Conservation (phyloP, 495 filamentous ascomycete species). For the Penicilliopsis zonata region DNA sequence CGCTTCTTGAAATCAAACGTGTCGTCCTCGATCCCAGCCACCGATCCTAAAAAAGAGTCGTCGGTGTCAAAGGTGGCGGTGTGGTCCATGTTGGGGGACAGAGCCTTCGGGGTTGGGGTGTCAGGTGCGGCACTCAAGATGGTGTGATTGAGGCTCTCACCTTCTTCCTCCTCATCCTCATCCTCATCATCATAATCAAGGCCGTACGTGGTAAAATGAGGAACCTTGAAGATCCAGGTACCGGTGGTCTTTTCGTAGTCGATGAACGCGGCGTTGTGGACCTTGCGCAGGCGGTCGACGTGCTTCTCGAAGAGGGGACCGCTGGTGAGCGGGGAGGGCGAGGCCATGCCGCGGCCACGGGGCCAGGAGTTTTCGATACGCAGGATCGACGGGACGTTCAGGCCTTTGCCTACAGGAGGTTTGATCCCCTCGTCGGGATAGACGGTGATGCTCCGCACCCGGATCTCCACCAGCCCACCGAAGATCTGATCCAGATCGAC, state of each 20-base stretch:
- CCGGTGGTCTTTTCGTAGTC: constrained; percentile 67
- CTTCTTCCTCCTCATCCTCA: constrained; percentile 57
- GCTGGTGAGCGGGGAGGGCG: constrained; percentile 38
- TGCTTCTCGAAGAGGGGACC: constrained; percentile 62
- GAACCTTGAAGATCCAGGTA: constrained; percentile 81
- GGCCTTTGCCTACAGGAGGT: constrained; percentile 67
- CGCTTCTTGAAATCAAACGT: constrained; percentile 73
- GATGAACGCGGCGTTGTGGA: constrained; percentile 68
- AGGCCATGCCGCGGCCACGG: constrained; percentile 48
- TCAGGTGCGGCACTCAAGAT: constrained; percentile 47
- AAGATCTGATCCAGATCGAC: constrained; percentile 62
- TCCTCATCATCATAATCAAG: constrained; percentile 79
- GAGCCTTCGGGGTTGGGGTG: constrained; percentile 42
- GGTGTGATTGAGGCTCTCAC: constrained; percentile 40
- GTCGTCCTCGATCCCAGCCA: constrained; percentile 54
- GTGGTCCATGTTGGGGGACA: constrained; percentile 23
- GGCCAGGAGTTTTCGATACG: constrained; percentile 85
- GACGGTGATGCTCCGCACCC: constrained; percentile 67
- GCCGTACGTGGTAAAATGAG: constrained; percentile 95
- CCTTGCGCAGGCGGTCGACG: constrained; percentile 64
- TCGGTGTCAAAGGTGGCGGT: constrained; percentile 37
- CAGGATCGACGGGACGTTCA: constrained; percentile 84
- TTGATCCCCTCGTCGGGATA: constrained; percentile 68
- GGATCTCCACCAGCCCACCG: constrained; percentile 59
- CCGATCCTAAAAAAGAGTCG: constrained; percentile 33